Base-by-base conservation (phyloP, 768 basidiomycete species). In the Lactarius tabidus region DNA sequence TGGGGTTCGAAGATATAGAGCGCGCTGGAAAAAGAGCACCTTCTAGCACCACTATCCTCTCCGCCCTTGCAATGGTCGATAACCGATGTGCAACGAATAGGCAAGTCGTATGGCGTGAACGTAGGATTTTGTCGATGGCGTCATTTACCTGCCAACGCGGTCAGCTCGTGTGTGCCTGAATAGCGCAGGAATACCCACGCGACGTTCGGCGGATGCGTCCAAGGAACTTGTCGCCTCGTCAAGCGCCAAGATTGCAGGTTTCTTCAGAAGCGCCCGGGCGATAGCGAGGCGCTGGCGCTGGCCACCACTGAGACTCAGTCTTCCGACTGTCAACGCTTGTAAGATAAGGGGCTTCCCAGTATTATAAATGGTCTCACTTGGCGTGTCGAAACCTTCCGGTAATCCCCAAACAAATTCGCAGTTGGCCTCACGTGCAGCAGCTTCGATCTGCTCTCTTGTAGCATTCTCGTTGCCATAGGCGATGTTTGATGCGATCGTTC, bases 341-440 rank as follows among this genome's bases (percentile, higher is more conserved):
- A 62, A 1, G 28, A 29, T n/a, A n/a, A n/a, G n/a, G n/a, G 48
- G 29, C 26, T 26, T 23, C 23, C 28, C 5, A n/a, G 33, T 33
- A 3, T 33, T 9, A 33, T 45, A 56, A 62, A 65, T 9, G 14
- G 2, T 73, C 91, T 70, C 68, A 95, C 94, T 95, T 70, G 87
- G 82, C 0, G 96, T 98, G 70, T 97, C 95, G 70, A 96, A 96
- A 0, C 95, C 94, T 63, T 93, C 81, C 12, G 95, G 95, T 81
- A 98, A 86, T 18, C 90, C 88, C 90, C 93, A 93, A 7, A 98
- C 87, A 72, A 96, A 98, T 71, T 96, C 94, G 75, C 95, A 98
- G 70, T 98, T 97, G 2, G 96, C 96, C 65, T 92, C 84, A 23
- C 90, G 81, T 0, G 95, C 95, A 0, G 93, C 95, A 33, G 86